These are phyloP conservation scores for Brassica incana DNA, from an alignment of 345 rosid genomes.

Conservation along the genomic window DNA sequence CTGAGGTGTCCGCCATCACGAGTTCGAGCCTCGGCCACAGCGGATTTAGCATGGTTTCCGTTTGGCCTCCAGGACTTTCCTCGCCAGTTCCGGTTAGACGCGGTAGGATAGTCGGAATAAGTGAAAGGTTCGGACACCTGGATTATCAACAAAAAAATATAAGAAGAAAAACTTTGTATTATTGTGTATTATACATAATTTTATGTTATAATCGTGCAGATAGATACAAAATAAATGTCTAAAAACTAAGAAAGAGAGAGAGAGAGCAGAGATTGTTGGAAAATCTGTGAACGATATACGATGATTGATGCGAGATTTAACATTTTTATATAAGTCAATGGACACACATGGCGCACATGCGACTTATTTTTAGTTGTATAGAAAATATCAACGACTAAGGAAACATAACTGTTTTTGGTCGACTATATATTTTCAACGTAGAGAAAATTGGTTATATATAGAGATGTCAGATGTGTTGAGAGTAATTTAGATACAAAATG, in stretches of 20 bases:
- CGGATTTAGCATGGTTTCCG: no score
- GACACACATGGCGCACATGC: constrained; percentile 39
- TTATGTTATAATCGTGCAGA: constrained; percentile 9
- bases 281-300: constrained; percentile 33
- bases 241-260: constrained; percentile 3
- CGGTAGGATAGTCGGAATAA: no score
- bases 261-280: constrained; percentile 21
- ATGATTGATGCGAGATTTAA: constrained; percentile 37
- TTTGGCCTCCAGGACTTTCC: no score
- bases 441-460: not conserved
- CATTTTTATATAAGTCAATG: constrained; percentile 26
- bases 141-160: no score
- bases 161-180: not conserved
- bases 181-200: not conserved
- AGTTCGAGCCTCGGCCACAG: no score
- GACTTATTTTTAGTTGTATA: constrained; percentile 18
- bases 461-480: not conserved
- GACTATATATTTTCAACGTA: not conserved
- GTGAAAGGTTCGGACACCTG: no score
- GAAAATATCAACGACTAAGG: constrained; percentile 19
- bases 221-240: constrained; percentile 27
- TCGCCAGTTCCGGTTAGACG: no score
- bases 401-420: not conserved
- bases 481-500: not conserved
- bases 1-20: no score